Evolutionary conservation across 768 basidiomycete species (phyloP).

Genomic region (Hericium rajendrae): DNA sequence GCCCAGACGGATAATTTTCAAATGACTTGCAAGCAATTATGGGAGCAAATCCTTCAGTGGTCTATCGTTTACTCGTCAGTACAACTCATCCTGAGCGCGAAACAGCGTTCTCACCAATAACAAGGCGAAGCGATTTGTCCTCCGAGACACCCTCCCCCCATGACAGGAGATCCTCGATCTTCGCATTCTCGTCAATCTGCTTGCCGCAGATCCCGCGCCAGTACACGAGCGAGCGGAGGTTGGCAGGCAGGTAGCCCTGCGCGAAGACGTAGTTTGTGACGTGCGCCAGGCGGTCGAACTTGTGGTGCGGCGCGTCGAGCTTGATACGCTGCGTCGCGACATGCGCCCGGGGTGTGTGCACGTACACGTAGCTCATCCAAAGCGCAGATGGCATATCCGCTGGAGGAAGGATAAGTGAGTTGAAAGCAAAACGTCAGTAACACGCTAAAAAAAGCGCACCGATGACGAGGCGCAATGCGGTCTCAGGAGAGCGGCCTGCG

Average conservation of each 20-base stretch:
- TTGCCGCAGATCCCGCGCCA: constrained; percentile 32
- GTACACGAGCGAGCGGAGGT: constrained; percentile 28
- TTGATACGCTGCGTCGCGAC: constrained; percentile 35
- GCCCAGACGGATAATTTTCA: too few relatives aligned
- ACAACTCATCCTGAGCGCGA: not conserved
- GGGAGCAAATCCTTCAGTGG: not conserved
- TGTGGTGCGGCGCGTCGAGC: constrained; percentile 23
- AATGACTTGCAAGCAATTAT: not conserved
- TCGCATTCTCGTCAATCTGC: constrained; percentile 20
- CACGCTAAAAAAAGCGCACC: constrained; percentile 22
- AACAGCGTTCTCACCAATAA: constrained; percentile 23
- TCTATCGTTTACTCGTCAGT: not conserved
- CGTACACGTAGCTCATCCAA: constrained; percentile 37
- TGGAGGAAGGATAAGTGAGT: constrained; percentile 9
- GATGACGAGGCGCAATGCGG: constrained; percentile 36
- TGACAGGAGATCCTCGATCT: constrained; percentile 19
- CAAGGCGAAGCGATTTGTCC: constrained; percentile 26
- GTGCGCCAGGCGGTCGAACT: constrained; percentile 33
- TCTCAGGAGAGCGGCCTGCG: constrained; percentile 32
- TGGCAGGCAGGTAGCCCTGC: constrained; percentile 27
- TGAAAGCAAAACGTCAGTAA: not conserved
- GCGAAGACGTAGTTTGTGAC: constrained; percentile 39
- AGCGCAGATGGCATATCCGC: constrained; percentile 31
- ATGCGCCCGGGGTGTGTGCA: constrained; percentile 22
- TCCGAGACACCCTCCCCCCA: constrained; percentile 27